Evolutionary conservation across 805 yeast genomes (phyloP).

Genomic region (Ogataea methylovora): DNA sequence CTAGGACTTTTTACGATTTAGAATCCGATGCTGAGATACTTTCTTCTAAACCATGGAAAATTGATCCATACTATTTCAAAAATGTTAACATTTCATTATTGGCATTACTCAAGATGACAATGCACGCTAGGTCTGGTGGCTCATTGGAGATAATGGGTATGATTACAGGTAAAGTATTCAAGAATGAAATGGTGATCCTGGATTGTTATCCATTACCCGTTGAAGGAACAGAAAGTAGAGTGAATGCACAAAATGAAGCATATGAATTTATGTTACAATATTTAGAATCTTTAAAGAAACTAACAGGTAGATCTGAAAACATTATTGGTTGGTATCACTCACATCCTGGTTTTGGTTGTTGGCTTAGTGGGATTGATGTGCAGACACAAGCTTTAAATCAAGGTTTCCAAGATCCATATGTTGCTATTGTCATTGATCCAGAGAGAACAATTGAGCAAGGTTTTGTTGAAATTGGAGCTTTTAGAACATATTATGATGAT

Average conservation of each 20-base stretch:
- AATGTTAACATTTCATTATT: constrained; percentile 59
- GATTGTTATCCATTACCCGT: constrained; percentile 88
- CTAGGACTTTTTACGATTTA: not conserved
- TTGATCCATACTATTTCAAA: constrained; percentile 52
- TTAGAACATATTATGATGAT: constrained; percentile 57
- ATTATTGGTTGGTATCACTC: constrained; percentile 97
- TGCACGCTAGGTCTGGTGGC: constrained; percentile 81
- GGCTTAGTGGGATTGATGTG: constrained; percentile 91
- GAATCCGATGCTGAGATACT: not conserved
- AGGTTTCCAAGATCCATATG: constrained; percentile 83
- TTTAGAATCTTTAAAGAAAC: constrained; percentile 45
- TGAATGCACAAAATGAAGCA: constrained; percentile 89
- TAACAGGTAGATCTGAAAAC: constrained; percentile 46
- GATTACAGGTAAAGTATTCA: constrained; percentile 69
- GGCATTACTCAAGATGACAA: constrained; percentile 67
- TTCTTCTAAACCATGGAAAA: constrained; percentile 43
- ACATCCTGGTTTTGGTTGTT: constrained; percentile 96
- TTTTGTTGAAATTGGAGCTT: constrained; percentile 80
- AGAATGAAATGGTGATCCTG: constrained; percentile 51
- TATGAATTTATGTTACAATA: constrained; percentile 93
- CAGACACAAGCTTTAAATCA: constrained; percentile 83
- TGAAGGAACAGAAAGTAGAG: constrained; percentile 93
- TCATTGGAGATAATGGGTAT: constrained; percentile 92
- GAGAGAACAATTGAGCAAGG: constrained; percentile 55
- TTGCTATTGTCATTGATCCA: constrained; percentile 87